Conservation (phyloP, 2,329 filamentous ascomycete genomes). For the Pyricularia pennisetigena region DNA sequence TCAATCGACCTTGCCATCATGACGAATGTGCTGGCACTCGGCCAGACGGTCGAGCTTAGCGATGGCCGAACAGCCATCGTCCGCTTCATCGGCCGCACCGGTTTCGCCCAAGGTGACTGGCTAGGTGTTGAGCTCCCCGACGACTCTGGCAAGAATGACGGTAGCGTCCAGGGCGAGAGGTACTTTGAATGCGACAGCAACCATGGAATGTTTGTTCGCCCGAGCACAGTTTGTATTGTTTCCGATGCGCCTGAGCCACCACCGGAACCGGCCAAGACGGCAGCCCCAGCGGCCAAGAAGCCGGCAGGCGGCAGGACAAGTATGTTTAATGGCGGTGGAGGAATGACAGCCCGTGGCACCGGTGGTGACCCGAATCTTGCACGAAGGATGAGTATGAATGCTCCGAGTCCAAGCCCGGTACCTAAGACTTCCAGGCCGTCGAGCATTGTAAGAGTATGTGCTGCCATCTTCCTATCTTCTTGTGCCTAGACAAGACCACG, state of each 20-base stretch:
- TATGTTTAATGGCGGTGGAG: slow-evolving; percentile 25
- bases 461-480: neutral
- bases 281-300: slow-evolving; percentile 22
- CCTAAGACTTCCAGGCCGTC: slow-evolving; percentile 44
- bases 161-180: slow-evolving; percentile 73
- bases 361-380: slow-evolving; percentile 40
- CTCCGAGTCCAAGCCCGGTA: slow-evolving; percentile 62
- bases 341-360: slow-evolving; percentile 28
- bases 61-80: slow-evolving; percentile 70
- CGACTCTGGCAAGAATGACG: slow-evolving; percentile 84
- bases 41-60: slow-evolving; percentile 68
- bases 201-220: slow-evolving; percentile 75
- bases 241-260: slow-evolving; percentile 34
- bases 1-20: slow-evolving; percentile 23
- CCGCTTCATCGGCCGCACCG: slow-evolving; percentile 70
- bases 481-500: neutral
- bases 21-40: slow-evolving; percentile 47
- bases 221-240: slow-evolving; percentile 54
- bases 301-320: slow-evolving; percentile 20
- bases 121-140: slow-evolving; percentile 82
- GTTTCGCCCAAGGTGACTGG: slow-evolving; percentile 78
- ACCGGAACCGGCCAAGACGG: slow-evolving; percentile 14
- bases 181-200: slow-evolving; percentile 82
- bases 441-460: slow-evolving; percentile 46
- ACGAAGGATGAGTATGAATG: slow-evolving; percentile 61